Base-by-base conservation (phyloP, 176 grass and related monocot species). In the Oryza meyeriana region DNA sequence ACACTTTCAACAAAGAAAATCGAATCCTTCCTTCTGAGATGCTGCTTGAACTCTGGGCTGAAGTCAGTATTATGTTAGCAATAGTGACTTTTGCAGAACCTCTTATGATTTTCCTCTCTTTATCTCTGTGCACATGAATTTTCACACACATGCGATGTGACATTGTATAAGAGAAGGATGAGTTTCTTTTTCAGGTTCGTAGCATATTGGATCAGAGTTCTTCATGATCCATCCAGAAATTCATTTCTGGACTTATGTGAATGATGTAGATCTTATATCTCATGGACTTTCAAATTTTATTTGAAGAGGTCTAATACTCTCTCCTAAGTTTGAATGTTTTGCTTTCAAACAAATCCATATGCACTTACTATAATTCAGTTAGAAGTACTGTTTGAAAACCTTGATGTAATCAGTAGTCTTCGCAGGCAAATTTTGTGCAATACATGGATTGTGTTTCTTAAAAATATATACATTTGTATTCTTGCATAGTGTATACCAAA, bases 171-270 rank as follows among this genome's bases (percentile, higher is more conserved):
- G 48, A 68, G n/a, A 69, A 80, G 61, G 29, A 48, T 75, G 77
- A 42, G 36, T 84, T 88, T 75, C 30, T 55, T 75, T 75, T 80
- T 59, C 77, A 80, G 64, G 50, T 76, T 50, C 40, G 33, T 76
- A 57, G 22, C 40, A 70, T 81, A 58, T 9, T 70, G 32, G 41
- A 64, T 81, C 42, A 76, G 47, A 76, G 32, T 77, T 81, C 40
- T 80, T 74, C 82, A 77, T 66, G 72, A 85, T 85, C 58, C 48
- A 89, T 85, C 42, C 57, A 81, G 40, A 85, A 83, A 66, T 67
- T 79, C 7, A 50, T 80, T 77, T 81, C 72, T 66, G 72, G 61
- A 72, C 18, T 55, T 85, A n/a, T 69, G 18, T 76, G 82, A 85
- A 76, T 59, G 71, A 81, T 77, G 44, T 76, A 57, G 55, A 81